These are phyloP conservation scores for Pythium plurisporium DNA, from an alignment of 352 stramenopile species.

Conservation along the genomic window DNA sequence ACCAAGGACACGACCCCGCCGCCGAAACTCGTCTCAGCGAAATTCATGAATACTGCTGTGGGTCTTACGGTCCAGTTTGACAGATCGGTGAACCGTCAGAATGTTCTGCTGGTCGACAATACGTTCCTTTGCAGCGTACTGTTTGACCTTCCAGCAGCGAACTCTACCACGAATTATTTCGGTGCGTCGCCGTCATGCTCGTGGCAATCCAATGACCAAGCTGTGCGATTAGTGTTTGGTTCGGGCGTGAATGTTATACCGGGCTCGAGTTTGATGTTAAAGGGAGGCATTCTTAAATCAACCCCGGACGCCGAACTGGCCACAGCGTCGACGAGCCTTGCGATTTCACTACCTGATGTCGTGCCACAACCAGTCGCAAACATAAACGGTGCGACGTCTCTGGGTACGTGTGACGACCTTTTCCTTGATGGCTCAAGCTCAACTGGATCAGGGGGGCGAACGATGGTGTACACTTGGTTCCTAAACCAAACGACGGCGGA, in stretches of 20 bases:
- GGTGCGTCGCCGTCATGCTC: slow-evolving; percentile 33
- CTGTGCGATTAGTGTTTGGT: slow-evolving; percentile 50
- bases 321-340: slow-evolving; percentile 27
- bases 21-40: slow-evolving; percentile 44
- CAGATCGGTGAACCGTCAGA: slow-evolving; percentile 35
- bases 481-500: slow-evolving; percentile 25
- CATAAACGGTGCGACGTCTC: slow-evolving; percentile 40
- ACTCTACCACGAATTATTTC: slow-evolving; percentile 32
- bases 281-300: slow-evolving; percentile 48
- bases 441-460: slow-evolving; percentile 45
- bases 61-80: slow-evolving; percentile 46
- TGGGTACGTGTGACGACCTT: slow-evolving; percentile 57
- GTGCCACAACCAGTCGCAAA: slow-evolving; percentile 37
- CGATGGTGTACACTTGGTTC: slow-evolving; percentile 54
- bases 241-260: slow-evolving; percentile 36
- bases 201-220: slow-evolving; percentile 39
- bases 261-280: slow-evolving; percentile 27
- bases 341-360: slow-evolving; percentile 31
- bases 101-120: slow-evolving; percentile 20
- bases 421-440: slow-evolving; percentile 52
- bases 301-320: slow-evolving; percentile 37
- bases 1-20: slow-evolving; percentile 55
- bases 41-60: slow-evolving; percentile 48
- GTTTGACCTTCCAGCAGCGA: slow-evolving; percentile 40
- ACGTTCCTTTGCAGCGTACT: slow-evolving; percentile 46